Conservation (phyloP, 441 rosid species). For the Capsella rubella region DNA sequence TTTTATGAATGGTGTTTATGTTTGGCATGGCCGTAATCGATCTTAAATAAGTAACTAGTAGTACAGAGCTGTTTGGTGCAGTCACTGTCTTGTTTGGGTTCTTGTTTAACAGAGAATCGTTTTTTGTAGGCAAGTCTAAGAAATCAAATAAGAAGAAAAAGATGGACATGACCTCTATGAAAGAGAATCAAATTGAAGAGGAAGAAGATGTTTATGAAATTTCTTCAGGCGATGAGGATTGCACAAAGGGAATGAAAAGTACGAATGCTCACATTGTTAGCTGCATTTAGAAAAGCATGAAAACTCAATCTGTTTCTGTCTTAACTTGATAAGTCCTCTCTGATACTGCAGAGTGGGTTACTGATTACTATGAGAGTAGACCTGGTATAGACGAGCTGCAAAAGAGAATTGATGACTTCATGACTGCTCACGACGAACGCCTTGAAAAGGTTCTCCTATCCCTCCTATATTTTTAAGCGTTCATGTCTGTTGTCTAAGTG, state of each 20-base stretch:
- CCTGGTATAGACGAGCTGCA: constrained; percentile 82
- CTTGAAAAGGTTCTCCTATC: constrained; percentile 67
- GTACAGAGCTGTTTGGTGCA: constrained; percentile 1
- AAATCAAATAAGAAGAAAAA: constrained; percentile 62
- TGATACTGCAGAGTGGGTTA: constrained; percentile 75
- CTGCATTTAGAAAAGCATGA: constrained; percentile 2
- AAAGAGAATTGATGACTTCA: constrained; percentile 83
- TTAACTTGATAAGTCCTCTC: constrained; percentile 24
- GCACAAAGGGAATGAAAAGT: constrained; percentile 92
- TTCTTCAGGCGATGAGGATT: constrained; percentile 88
- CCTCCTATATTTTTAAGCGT: constrained; percentile 12
- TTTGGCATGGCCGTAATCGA: constrained; percentile 8
- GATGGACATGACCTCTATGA: constrained; percentile 41
- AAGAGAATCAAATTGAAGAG: constrained; percentile 43
- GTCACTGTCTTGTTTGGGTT: neutral
- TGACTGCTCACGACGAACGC: constrained; percentile 69
- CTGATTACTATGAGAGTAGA: constrained; percentile 72
- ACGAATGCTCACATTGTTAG: constrained; percentile 42
- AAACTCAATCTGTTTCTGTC: constrained; percentile 1
- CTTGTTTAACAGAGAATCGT: constrained; percentile 10
- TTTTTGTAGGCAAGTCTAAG: constrained; percentile 58
- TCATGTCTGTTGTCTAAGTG: neutral
- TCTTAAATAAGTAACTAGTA: constrained; percentile 36
- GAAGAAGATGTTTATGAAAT: constrained; percentile 68
- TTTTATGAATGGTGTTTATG: neutral